phyloP scores from a whole-genome alignment of 2,329 filamentous ascomycete species.

The Phialocephala sp. region DNA sequence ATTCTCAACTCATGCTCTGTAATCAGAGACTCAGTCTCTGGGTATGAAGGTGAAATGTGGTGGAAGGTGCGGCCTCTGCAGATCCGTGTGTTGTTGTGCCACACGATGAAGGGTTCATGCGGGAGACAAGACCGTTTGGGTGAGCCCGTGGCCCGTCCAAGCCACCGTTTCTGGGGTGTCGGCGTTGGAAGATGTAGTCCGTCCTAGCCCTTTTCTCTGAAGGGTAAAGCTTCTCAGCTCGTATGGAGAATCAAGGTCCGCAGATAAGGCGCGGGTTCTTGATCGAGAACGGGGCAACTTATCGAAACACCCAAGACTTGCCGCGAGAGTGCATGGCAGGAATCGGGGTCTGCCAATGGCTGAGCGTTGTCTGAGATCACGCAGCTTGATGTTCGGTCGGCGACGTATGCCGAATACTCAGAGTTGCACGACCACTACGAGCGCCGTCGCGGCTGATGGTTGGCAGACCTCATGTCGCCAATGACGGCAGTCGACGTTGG shows the following conservation, averaged over 20 bases:
- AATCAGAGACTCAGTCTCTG: neutral
- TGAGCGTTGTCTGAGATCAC: slow-evolving; percentile 20
- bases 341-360: neutral
- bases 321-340: slow-evolving; percentile 16
- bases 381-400: slow-evolving; percentile 23
- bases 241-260: slow-evolving; percentile 14
- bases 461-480: slow-evolving; percentile 16
- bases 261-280: slow-evolving; percentile 19
- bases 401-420: slow-evolving; percentile 24
- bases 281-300: slow-evolving; percentile 11
- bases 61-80: slow-evolving; percentile 3
- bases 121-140: slow-evolving; percentile 9
- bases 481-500: slow-evolving; percentile 32
- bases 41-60: neutral
- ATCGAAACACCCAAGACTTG: slow-evolving; percentile 16
- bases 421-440: slow-evolving; percentile 12
- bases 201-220: slow-evolving; percentile 7
- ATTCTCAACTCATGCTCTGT: neutral
- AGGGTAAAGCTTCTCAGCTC: slow-evolving; percentile 10
- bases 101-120: slow-evolving; percentile 5
- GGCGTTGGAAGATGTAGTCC: neutral
- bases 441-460: slow-evolving; percentile 22
- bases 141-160: neutral
- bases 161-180: neutral
- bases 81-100: slow-evolving; percentile 3